Percentiles rank a stretch among this genome's conserved stretches.
These are phyloP conservation scores for Lactifluus piperatus DNA, from an alignment of 768 basidiomycete genomes.

Conservation along the genomic window DNA sequence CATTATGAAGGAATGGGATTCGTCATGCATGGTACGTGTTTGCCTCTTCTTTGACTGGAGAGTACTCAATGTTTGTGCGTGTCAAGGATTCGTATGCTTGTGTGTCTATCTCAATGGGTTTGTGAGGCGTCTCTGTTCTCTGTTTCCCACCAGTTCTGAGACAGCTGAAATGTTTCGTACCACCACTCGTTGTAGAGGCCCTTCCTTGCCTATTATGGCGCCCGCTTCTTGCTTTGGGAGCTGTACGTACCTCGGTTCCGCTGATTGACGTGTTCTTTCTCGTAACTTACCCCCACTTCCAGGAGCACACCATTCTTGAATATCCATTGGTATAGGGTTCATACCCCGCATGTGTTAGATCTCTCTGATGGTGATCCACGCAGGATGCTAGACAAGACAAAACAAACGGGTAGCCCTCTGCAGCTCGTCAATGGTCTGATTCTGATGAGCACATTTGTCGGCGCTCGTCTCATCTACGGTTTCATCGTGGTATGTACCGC, in stretches of 20 bases:
- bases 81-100: conserved; percentile 50
- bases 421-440: conserved; percentile 67
- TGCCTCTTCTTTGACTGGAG: background rate
- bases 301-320: conserved; percentile 85
- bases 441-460: conserved; percentile 61
- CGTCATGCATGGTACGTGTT: conserved; percentile 55
- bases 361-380: background rate
- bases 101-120: conserved; percentile 60
- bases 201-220: conserved; percentile 71
- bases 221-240: conserved; percentile 80
- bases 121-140: conserved; percentile 36
- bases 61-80: background rate
- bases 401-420: conserved; percentile 54
- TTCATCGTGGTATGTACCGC: conserved; percentile 32
- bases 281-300: background rate
- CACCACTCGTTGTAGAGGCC: conserved; percentile 33
- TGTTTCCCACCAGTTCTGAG: background rate
- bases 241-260: conserved; percentile 33
- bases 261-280: background rate
- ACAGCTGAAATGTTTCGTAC: background rate
- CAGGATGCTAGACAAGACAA: conserved; percentile 74
- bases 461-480: conserved; percentile 65
- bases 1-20: conserved; percentile 69
- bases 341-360: background rate
- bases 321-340: conserved; percentile 61